Evolutionary conservation across 257 asterid species (phyloP).

Genomic region (Gentiana straminea): DNA sequence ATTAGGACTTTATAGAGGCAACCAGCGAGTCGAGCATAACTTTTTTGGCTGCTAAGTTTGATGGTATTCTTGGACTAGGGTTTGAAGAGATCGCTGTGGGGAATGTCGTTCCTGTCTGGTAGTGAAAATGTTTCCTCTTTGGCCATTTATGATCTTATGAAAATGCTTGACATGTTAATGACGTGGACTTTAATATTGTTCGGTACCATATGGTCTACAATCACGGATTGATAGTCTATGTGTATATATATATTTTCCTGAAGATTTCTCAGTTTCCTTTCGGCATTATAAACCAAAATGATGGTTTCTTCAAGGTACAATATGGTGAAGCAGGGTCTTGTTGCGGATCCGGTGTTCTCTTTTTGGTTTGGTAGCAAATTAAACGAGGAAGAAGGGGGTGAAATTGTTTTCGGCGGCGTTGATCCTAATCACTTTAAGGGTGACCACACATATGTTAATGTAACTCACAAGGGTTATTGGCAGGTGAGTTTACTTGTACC

Average conservation of each 20-base stretch:
- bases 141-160: not conserved
- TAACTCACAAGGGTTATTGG: conserved; percentile 87
- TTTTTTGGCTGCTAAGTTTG: conserved; percentile 83
- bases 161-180: not conserved
- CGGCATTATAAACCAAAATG: not conserved
- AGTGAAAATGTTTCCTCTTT: conserved; percentile 9
- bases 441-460: conserved; percentile 68
- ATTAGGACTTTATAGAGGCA: conserved; percentile 77
- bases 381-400: conserved; percentile 71
- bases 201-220: too few species aligned
- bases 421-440: conserved; percentile 76
- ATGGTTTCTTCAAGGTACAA: conserved; percentile 43
- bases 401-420: conserved; percentile 83
- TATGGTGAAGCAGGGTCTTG: conserved; percentile 72
- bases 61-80: conserved; percentile 94
- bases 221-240: not conserved
- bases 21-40: conserved; percentile 78
- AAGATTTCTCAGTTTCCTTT: not conserved
- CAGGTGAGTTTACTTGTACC: conserved; percentile 37
- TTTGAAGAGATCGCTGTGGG: conserved; percentile 87
- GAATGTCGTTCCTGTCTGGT: conserved; percentile 78
- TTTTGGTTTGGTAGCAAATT: conserved; percentile 73
- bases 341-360: conserved; percentile 56
- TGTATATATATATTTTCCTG: not conserved
- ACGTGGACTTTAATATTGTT: not conserved